phyloP scores from a whole-genome alignment of 2,329 filamentous ascomycete species.

The Beauveria sp. region DNA sequence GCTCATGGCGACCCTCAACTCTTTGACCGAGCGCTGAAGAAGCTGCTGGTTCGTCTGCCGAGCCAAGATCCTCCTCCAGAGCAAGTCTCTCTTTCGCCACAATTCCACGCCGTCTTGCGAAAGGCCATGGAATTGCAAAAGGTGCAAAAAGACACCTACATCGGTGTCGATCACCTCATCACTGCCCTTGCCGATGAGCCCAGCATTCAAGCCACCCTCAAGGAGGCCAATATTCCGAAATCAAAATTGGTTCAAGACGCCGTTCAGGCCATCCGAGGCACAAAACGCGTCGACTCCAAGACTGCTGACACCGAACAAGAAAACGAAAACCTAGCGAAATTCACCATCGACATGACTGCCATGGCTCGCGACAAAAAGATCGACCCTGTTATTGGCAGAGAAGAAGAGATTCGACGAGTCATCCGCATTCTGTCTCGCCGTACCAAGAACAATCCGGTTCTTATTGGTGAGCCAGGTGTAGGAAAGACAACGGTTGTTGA shows the following conservation, averaged over 20 bases:
- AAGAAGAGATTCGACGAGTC: conserved; percentile 90
- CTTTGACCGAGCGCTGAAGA: conserved; percentile 86
- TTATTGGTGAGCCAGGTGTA: conserved; percentile 96
- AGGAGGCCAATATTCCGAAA: conserved; percentile 86
- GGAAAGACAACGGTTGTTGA: conserved; percentile 98
- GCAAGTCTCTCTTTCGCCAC: conserved; percentile 71
- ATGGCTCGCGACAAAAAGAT: conserved; percentile 97
- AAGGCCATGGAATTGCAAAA: conserved; percentile 85
- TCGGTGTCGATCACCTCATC: conserved; percentile 93
- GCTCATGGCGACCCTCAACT: conserved; percentile 88
- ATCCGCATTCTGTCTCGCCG: conserved; percentile 85
- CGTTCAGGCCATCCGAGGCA: conserved; percentile 86
- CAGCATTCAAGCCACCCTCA: conserved; percentile 64
- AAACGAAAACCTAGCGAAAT: conserved; percentile 93
- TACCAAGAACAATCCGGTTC: conserved; percentile 97
- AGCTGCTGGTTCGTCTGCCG: conserved; percentile 79
- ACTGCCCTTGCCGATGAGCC: conserved; percentile 73
- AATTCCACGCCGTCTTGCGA: conserved; percentile 74
- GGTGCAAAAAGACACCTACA: conserved; percentile 93
- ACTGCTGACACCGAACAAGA: conserved; percentile 89
- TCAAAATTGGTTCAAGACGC: conserved; percentile 83
- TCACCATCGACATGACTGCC: conserved; percentile 96
- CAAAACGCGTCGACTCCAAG: conserved; percentile 88
- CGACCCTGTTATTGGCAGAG: conserved; percentile 91
- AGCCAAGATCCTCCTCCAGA: conserved; percentile 95